Percentiles rank a stretch among this genome's conserved stretches.
Conservation (phyloP, 495 filamentous ascomycete genomes). For the Neurospora cerealis region DNA sequence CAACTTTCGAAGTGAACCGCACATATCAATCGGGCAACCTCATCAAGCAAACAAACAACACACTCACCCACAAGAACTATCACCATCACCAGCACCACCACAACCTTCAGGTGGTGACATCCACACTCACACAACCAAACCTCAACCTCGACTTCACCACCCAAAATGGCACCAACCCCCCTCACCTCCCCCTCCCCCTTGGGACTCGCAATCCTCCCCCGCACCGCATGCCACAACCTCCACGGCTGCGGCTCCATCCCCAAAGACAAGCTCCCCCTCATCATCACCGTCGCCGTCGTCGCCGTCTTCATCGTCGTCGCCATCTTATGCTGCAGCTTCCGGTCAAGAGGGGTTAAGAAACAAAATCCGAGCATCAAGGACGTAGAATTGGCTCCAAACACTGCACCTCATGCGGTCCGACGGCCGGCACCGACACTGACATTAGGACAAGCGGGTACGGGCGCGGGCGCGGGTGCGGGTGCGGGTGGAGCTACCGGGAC, state of each 20-base stretch:
- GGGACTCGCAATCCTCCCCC: not conserved
- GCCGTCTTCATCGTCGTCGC: not conserved
- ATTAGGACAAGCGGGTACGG: no score
- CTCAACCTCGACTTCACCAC: not conserved
- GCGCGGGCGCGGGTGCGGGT: no score
- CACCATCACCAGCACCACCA: not conserved
- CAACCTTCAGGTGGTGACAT: not conserved
- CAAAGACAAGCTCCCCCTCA: not conserved
- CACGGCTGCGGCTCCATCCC: not conserved
- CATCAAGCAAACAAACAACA: not conserved
- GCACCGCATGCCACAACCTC: not conserved
- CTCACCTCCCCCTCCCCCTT: not conserved
- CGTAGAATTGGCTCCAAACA: not conserved
- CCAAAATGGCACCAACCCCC: not conserved
- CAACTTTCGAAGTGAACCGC: not conserved
- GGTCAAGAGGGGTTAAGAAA: not conserved
- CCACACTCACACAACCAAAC: no score
- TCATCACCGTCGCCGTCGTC: not conserved
- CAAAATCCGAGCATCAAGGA: not conserved
- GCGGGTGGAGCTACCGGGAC: no score
- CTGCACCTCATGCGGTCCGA: not conserved
- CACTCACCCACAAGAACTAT: not conserved
- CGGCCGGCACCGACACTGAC: not conserved
- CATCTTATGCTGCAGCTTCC: not conserved
- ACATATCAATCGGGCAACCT: not conserved